These are phyloP conservation scores for Pythium chondricola DNA, from an alignment of 352 stramenopile species.

Conservation along the genomic window DNA sequence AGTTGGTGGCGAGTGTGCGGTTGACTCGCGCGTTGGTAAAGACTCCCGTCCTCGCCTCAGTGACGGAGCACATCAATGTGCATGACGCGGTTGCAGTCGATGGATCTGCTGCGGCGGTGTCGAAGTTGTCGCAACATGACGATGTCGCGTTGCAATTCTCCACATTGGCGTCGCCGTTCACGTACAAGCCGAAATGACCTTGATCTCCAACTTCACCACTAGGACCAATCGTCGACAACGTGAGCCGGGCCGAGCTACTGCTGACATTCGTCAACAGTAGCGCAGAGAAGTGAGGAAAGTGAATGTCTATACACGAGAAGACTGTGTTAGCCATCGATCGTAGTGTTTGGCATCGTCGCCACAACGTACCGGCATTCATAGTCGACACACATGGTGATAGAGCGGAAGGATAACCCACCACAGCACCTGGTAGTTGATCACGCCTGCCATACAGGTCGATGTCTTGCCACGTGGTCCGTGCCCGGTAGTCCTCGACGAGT, in stretches of 20 bases:
- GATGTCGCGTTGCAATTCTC: conserved; percentile 88
- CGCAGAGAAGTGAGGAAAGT: conserved; percentile 73
- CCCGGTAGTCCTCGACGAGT: conserved; percentile 65
- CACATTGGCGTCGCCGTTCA: conserved; percentile 86
- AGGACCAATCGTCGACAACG: conserved; percentile 61
- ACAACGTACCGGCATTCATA: conserved; percentile 27
- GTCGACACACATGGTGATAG: conserved; percentile 47
- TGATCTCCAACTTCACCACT: conserved; percentile 83
- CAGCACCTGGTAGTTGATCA: conserved; percentile 29
- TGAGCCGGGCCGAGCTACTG: conserved; percentile 22
- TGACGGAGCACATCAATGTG: conserved; percentile 37
- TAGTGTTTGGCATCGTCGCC: too few relatives aligned
- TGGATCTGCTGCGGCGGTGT: conserved; percentile 5
- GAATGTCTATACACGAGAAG: conserved; percentile 76
- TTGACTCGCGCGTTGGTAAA: conserved; percentile 33
- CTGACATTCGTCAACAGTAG: conserved; percentile 71
- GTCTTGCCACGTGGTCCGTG: conserved; percentile 34
- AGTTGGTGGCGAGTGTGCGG: conserved; percentile 40
- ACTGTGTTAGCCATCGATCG: too few relatives aligned
- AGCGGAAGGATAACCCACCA: conserved; percentile 43
- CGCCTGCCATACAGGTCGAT: conserved; percentile 88
- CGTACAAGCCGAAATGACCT: conserved; percentile 84
- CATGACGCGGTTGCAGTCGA: conserved; percentile 19
- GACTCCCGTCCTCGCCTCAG: conserved; percentile 25
- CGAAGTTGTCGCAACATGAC: conserved; percentile 81